Base-by-base conservation (phyloP, 176 grass and related monocot genomes). In the Oropetium thomaeum region DNA sequence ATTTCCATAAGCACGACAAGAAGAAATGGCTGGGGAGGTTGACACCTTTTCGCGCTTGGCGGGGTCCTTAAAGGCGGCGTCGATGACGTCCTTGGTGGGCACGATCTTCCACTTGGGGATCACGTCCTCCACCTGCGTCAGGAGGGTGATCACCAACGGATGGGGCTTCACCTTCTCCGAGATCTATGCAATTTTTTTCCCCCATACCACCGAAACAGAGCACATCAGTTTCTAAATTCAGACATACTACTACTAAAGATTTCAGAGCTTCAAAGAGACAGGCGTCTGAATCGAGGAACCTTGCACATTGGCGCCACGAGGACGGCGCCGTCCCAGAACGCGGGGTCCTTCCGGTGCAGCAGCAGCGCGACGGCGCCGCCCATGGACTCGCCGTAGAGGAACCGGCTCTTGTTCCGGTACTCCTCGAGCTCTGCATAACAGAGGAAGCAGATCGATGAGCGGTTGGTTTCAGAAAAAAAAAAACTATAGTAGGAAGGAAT, bases 21-120 rank as follows among this genome's bases (percentile, higher is more conserved):
- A 66, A 30, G 4, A 2, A 33, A 1, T n/a, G n/a, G 15, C 23
- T 8, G 14, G 0, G 3, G 16, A 35, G 29, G 39, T 31, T 47
- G 29, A 35, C 13, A 93, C 95, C 95, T 86, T 77, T 42, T 98
- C 89, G 31, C 88, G 95, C 70, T 98, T 98, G 81, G 53, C 27
- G 2, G 88, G 88, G 35, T 98, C 95, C 71, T 94, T 94, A 79
- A 98, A 98, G 48, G 90, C 95, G 33, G 95, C 88, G 28, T 98
- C 81, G 41, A 98, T 92, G 71, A 98, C 89, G 45, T 98, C 91
- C 64, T 98, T 98, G 67, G 84, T 85, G 2, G 88, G 95, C 17
- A 98, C 95, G 39, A 98, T 92, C 78, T 98, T 98, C 95, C 95
- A 94, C 49, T 65, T 89, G 27, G 95, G 95, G 78, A 98, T 98